phyloP scores from a whole-genome alignment of 345 rosid genomes.

The Zanthoxylum bungeanum region DNA sequence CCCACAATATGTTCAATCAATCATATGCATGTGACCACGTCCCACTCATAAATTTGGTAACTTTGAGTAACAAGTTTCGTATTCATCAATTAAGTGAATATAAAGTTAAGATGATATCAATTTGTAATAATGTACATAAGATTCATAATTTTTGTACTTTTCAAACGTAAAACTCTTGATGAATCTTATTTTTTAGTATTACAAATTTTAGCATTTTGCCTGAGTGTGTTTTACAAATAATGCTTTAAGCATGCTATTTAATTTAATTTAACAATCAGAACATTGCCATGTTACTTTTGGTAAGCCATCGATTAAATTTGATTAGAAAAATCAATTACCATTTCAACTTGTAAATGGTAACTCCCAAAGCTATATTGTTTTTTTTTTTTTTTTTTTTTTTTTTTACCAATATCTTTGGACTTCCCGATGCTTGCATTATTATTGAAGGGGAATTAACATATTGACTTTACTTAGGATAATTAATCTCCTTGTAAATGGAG shows the following conservation, averaged over 20 bases:
- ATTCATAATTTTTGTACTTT: no score
- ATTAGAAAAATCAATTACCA: not conserved
- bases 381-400: not conserved
- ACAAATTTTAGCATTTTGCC: no score
- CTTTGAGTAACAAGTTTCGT: not conserved
- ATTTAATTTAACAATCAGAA: not conserved
- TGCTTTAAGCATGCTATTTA: no score
- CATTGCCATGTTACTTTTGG: not conserved
- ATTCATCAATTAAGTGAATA: not conserved
- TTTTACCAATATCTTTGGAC: not conserved
- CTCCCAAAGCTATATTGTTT: not conserved
- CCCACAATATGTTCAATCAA: not conserved
- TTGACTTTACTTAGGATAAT: not conserved
- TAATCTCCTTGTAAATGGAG: not conserved
- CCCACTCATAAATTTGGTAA: not conserved
- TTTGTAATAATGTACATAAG: no score
- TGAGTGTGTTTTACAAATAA: no score
- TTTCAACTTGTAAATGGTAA: not conserved
- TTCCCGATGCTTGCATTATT: slow-evolving; percentile 3
- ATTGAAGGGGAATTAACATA: not conserved
- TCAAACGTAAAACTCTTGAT: not conserved
- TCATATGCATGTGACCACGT: not conserved
- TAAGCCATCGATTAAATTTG: not conserved
- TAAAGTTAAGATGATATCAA: not conserved
- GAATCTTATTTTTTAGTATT: no score